Conservation (phyloP, 768 basidiomycete species). For the Serpula lacrymans region DNA sequence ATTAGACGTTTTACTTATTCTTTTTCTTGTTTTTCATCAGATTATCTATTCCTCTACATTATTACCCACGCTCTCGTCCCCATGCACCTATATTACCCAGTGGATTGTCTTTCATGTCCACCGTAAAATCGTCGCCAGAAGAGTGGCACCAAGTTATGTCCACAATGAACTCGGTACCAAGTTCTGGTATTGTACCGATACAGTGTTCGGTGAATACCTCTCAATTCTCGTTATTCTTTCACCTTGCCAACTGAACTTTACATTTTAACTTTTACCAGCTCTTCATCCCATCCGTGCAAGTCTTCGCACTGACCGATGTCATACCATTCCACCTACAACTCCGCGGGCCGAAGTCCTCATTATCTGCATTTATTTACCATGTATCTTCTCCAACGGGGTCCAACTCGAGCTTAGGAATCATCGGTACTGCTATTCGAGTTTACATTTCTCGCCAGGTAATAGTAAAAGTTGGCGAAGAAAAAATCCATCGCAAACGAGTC, state of each 20-base stretch:
- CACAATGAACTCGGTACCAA: slow-evolving; percentile 35
- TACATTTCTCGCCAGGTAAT: slow-evolving; percentile 50
- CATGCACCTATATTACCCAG: slow-evolving; percentile 46
- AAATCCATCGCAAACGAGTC: slow-evolving; percentile 10
- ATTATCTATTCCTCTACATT: slow-evolving; percentile 46
- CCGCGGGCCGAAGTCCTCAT: slow-evolving; percentile 40
- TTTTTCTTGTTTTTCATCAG: no score
- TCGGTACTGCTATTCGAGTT: slow-evolving; percentile 40
- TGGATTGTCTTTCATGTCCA: slow-evolving; percentile 48
- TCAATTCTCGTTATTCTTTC: slow-evolving; percentile 1
- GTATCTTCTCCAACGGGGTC: slow-evolving; percentile 4
- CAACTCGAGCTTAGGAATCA: slow-evolving; percentile 10
- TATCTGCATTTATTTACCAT: slow-evolving; percentile 42
- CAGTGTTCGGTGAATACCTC: slow-evolving; percentile 46
- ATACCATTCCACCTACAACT: slow-evolving; percentile 70
- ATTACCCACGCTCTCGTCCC: slow-evolving; percentile 54
- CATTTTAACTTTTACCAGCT: slow-evolving; percentile 36
- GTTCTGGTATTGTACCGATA: slow-evolving; percentile 35
- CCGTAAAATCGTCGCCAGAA: slow-evolving; percentile 59
- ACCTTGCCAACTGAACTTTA: slow-evolving; percentile 2
- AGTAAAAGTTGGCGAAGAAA: slow-evolving; percentile 26
- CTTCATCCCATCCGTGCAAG: slow-evolving; percentile 54
- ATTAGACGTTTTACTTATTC: slow-evolving; percentile 3
- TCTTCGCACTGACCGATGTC: slow-evolving; percentile 50
- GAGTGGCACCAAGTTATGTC: slow-evolving; percentile 59